Conservation (phyloP, 2,329 filamentous ascomycete genomes). For the Ceratocystis huliohia region DNA sequence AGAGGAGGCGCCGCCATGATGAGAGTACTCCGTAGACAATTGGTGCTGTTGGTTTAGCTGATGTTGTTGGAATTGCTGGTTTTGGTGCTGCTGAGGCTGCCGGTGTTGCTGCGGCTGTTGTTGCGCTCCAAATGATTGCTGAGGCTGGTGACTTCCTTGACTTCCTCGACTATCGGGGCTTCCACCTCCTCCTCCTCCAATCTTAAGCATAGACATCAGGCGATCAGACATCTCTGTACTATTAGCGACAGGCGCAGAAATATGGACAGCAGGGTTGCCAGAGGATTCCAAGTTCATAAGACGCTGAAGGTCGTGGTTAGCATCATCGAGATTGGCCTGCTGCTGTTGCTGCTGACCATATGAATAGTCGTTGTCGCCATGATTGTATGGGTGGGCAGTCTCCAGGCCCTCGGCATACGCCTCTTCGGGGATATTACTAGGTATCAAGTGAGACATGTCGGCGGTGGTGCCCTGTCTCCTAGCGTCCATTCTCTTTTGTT, state of each 20-base stretch:
- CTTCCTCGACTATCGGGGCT: neutral
- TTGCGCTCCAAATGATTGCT: constrained; percentile 5
- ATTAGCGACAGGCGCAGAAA: constrained; percentile 14
- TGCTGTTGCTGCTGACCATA: constrained; percentile 10
- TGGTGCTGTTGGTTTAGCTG: constrained; percentile 30
- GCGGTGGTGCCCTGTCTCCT: constrained; percentile 28
- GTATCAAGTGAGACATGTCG: constrained; percentile 29
- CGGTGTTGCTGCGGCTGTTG: constrained; percentile 6
- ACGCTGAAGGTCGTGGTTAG: constrained; percentile 41
- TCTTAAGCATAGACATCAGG: constrained; percentile 17
- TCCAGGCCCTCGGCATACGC: constrained; percentile 29
- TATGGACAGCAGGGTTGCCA: constrained; percentile 9
- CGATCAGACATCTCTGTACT: constrained; percentile 13
- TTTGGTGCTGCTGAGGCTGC: constrained; percentile 20
- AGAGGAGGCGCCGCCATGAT: constrained; percentile 38
- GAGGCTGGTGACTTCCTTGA: neutral
- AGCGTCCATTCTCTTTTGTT: constrained; percentile 47
- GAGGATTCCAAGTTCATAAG: constrained; percentile 36
- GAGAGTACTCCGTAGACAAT: constrained; percentile 42
- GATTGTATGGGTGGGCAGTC: neutral
- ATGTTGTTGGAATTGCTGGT: constrained; percentile 10
- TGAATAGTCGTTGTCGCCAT: neutral
- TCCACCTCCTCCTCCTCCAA: neutral
- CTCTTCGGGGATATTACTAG: constrained; percentile 35
- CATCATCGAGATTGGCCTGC: constrained; percentile 38